Evolutionary conservation across 805 yeast species (phyloP), one percentile per base, ranked within the genome.

Genomic region (Metschnikowia anglica): DNA sequence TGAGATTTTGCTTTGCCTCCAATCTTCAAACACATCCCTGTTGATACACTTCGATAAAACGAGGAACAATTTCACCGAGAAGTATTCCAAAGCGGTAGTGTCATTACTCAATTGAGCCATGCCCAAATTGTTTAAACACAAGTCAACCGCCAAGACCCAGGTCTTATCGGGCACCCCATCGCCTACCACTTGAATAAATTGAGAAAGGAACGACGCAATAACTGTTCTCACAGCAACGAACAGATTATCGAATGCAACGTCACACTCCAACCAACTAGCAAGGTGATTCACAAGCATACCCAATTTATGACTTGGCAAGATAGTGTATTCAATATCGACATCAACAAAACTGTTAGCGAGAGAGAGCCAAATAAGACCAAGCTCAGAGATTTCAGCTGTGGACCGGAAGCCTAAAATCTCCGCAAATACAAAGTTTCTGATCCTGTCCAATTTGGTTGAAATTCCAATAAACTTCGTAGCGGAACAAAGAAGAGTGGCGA

Each of bases 251-350:
- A 77, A 83, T 1, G 84, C 79, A 38, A 73, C 52, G 16, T 79
- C 88, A 12, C 81, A 72, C 18, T 80, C 85, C 17, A 83, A 51
- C 87, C 90, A 83, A 15, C 62, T 63, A 4, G 61, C 55, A 1
- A 88, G 49, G 4, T 76, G 72, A 31, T 69, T 74, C 15, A 86
- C 47, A 7, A 83, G 62, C 87, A 85, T 78, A 32, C 71, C 74
- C 29, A 83, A 65, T 51, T 93, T 73, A 54, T 81, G 89, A 2
- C 76, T 69, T 5, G 87, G 83, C 19, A 85, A 63, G 2, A 80
- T 70, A n/a, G 58, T 62, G 34, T 62, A 64, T 13, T 62, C 69
- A 6, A 51, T 49, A 19, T 66, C 70, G 2, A 62, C 45, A 38
- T 61, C 55, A 15, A 63, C 54, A 44, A 79, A 66, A 44, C 71